Evolutionary conservation across 129 eudicot species (phyloP), one percentile per base, ranked within the genome.

Genomic region (Flaveria robusta): DNA sequence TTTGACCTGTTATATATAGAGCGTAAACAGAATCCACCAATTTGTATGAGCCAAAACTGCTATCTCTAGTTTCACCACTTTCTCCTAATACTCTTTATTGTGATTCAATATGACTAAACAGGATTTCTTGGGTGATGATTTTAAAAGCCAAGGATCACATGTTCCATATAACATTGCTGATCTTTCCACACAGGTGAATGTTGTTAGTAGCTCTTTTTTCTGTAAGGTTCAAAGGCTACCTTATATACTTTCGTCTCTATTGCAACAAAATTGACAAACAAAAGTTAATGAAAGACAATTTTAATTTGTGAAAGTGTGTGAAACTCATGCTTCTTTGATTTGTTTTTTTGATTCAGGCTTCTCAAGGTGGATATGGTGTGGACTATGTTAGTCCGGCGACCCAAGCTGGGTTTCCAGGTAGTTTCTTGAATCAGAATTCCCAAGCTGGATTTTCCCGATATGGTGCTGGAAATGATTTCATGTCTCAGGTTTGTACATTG

Each of bases 51-150:
- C 41, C 4, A 41, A 42, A 42, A 11, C 12, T 63, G 41, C 39
- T 18, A 26, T 26, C 2, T 29, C 50, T 10, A 39, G n/a, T 37
- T 37, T 37, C 16, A 18, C 16, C 71, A 34, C 71, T 18, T 14
- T 64, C 6, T 31, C 26, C 3, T 63, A 2, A 23, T 23, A 59
- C 42, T 62, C 67, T 31, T 9, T 29, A 16, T 19, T 34, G 20
- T 41, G 16, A 3, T 42, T 42, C 43, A 41, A 41, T 3, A 9
- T 12, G 37, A 39, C 22, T 9, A 22, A 49, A 54, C 88, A 95
- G 99, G 99, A 95, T 75, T 91, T 95, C 84, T 86, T 91, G 78
- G 91, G 99, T 26, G 97, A 95, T 86, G 99, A 95, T 85, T 95
- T 91, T 72, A 91, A 95, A 84, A 91, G 99, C 80, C 99, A 95